Conservation (phyloP, 768 basidiomycete genomes). For the Mycena filopes region DNA sequence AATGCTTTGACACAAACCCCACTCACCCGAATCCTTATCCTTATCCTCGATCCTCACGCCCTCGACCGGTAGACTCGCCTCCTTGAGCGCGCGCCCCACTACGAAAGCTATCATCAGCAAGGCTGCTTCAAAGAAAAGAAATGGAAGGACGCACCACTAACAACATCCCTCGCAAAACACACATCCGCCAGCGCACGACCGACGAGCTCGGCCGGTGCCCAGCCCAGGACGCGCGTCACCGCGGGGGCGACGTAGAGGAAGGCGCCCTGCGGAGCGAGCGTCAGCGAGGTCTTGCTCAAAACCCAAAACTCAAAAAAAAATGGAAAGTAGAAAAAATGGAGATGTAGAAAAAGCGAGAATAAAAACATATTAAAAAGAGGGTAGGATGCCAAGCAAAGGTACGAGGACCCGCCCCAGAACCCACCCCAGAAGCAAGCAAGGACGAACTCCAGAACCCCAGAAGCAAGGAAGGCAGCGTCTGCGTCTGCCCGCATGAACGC, state of each 20-base stretch:
- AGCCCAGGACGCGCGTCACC: conserved; percentile 82
- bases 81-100: conserved; percentile 33
- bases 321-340: background rate
- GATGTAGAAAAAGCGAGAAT: background rate
- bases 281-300: background rate
- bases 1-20: no score
- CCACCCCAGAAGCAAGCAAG: no score
- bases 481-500: no score
- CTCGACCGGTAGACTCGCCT: conserved; percentile 62
- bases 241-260: conserved; percentile 94
- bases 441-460: no score
- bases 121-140: background rate
- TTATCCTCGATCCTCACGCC: background rate
- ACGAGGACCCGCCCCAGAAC: no score
- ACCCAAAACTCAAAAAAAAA: no score
- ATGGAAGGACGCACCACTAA: conserved; percentile 42
- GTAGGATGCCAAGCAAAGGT: no score
- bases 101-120: background rate
- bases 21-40: no score
- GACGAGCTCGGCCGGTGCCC: conserved; percentile 85
- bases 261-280: conserved; percentile 66
- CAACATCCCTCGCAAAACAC: conserved; percentile 90
- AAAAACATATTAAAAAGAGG: no score
- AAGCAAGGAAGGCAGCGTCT: no score
- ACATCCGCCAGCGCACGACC: conserved; percentile 83